Base-by-base conservation (phyloP, 768 basidiomycete species). In the Hygrophorus pudorinus region DNA sequence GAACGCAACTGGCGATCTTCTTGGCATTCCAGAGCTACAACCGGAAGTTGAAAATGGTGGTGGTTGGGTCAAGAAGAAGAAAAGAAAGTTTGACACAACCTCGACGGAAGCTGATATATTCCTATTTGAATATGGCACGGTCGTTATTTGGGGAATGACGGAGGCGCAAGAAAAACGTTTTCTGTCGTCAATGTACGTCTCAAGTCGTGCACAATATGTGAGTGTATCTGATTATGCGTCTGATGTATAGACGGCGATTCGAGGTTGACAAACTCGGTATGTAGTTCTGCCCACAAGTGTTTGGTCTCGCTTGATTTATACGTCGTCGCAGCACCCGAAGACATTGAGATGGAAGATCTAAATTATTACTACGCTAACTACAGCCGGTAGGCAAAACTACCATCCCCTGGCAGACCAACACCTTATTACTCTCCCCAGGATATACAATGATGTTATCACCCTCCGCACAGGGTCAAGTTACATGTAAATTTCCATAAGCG, bases 331-430 rank as follows among this genome's bases (percentile, higher is more conserved):
- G 89, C 81, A 29, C 70, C 84, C n/a, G 85, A 93, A 27, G 84
- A 85, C 50, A 70, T 92, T 20, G 92, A 97, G 63, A 92, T 89
- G 86, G 93, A 97, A 68, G 93, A 97, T 57, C 67, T 97, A 28
- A 94, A 94, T 64, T 96, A 82, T 61, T 97, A 97, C 56, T 93
- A 93, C 58, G 93, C 93, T 5, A 91, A 92, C 56, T 97, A 97
- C 59, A 93, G 90, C 59, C 79, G 93, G 89, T 85, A 59, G 44
- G 73, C 59, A 17, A 29, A 9, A 18, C 24, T 5, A 41, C 45
- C 24, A 45, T 32, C 14, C 43, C 12, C 36, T 29, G 38, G 44
- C 42, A 28, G 32, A 40, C 46, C 43, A 16, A 29, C 28, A 29
- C 33, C 30, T 36, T 48, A 47, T 44, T 41, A 7, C 27, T 20